Base-by-base conservation (phyloP, 129 eudicot species). In the Erigeron canadensis region DNA sequence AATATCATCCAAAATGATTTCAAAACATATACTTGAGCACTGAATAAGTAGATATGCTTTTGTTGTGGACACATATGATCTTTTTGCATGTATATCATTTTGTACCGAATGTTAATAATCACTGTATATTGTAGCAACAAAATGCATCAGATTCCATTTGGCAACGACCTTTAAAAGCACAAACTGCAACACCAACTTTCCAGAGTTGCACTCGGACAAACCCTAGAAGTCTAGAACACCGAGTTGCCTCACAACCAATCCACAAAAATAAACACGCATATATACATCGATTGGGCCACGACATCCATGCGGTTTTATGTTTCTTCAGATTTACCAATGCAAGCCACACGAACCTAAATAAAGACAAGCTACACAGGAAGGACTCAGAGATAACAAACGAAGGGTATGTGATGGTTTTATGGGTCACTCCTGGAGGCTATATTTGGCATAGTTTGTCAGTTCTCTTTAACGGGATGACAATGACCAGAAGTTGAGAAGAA, bases 401-500 rank as follows among this genome's bases (percentile, higher is more conserved):
- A 16, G 21, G 53, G 70, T 12, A 69, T 67, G 16, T 21, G 65
- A 42, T 46, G 72, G 72, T 54, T 77, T 70, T 44, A 73, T 75
- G 46, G 63, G 45, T 73, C 63, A 62, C 63, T 58, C 28, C 48
- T 11, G n/a, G 23, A 37, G 28, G 23, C 7, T 56, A 56, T 17
- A 55, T 15, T 55, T 55, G 37, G 34, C 62, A 15, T 34, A 60
- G 34, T 10, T 61, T 1, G 34, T 41, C 34, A 18, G 16, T 17
- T 22, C 9, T 18, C 22, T 22, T 81, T 79, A 87, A 72, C 95
- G 76, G 8, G 91, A 85, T 41, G 97, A 91, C 61, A 90, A 71
- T 1, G 97, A 85, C 95, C 94, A 90, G 71, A 87, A 90, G 58
- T 87, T 90, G 42, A 90, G 80, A 53, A 90, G 81, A 67, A 90